phyloP scores from a whole-genome alignment of 768 basidiomycete species.

The Lentinula sp. region DNA sequence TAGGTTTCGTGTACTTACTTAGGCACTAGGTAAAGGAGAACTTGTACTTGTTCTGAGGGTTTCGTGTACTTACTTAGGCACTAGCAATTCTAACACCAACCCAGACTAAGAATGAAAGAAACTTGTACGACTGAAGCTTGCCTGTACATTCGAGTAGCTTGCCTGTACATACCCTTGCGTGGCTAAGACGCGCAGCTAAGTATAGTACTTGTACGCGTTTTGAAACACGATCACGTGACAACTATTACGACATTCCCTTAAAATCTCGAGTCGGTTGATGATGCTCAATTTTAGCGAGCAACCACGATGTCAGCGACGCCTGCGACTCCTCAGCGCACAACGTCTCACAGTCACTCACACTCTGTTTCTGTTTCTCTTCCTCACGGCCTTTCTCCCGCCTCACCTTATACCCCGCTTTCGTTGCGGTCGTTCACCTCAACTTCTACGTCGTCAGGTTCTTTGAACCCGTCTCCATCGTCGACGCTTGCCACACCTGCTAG shows the following conservation, averaged over 20 bases:
- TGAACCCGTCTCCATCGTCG: constrained; percentile 39
- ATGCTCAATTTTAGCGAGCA: background rate
- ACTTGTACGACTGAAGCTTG: no score
- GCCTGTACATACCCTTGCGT: no score
- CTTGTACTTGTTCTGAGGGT: no score
- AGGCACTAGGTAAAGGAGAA: no score
- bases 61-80: no score
- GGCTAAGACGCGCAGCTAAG: background rate
- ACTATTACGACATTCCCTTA: background rate
- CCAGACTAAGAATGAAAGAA: no score
- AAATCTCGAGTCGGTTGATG: background rate
- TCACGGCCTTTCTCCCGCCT: constrained; percentile 59
- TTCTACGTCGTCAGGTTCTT: constrained; percentile 11
- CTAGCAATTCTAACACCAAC: no score
- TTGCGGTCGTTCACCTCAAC: constrained; percentile 51
- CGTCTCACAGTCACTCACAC: constrained; percentile 39
- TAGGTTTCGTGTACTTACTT: no score
- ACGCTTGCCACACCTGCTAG: constrained; percentile 58
- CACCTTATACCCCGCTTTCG: constrained; percentile 68
- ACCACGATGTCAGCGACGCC: constrained; percentile 23
- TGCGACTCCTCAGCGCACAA: constrained; percentile 60
- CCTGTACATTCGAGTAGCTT: no score
- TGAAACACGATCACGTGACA: background rate
- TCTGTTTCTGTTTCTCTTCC: constrained; percentile 34
- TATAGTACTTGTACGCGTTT: background rate